phyloP scores from a whole-genome alignment of 495 filamentous ascomycete species.

The Hyaloscypha bicolor region DNA sequence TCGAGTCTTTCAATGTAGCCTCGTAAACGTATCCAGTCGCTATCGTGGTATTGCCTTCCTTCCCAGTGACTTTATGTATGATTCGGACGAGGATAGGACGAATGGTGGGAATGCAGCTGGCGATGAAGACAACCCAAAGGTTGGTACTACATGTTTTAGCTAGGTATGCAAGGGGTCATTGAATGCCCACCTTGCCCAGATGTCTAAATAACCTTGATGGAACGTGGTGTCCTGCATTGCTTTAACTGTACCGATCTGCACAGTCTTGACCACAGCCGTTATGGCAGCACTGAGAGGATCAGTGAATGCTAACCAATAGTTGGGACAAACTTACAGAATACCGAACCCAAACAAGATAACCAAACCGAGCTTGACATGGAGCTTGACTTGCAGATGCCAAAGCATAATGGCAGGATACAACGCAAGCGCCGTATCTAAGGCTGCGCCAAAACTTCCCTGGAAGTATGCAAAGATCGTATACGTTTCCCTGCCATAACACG shows the following conservation, averaged over 20 bases:
- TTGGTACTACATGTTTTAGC: constrained; percentile 23
- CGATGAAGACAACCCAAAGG: constrained; percentile 26
- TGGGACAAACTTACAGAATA: constrained; percentile 40
- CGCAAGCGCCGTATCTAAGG: constrained; percentile 51
- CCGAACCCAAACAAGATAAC: constrained; percentile 47
- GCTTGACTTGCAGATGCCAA: constrained; percentile 44
- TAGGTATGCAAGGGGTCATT: constrained; percentile 11
- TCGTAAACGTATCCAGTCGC: constrained; percentile 16
- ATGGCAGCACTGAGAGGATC: constrained; percentile 18
- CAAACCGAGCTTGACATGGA: constrained; percentile 50
- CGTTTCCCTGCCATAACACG: constrained; percentile 12
- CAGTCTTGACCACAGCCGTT: constrained; percentile 20
- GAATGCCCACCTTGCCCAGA: constrained; percentile 25
- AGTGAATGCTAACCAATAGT: neutral
- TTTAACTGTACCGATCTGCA: constrained; percentile 11
- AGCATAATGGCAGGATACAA: constrained; percentile 49
- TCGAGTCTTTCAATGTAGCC: constrained; percentile 13
- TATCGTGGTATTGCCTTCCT: constrained; percentile 16
- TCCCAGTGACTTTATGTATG: constrained; percentile 22
- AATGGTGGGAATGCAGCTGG: constrained; percentile 22
- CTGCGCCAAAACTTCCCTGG: constrained; percentile 40
- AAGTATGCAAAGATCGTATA: constrained; percentile 18
- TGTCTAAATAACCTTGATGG: constrained; percentile 20
- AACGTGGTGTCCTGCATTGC: constrained; percentile 17
- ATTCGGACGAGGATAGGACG: constrained; percentile 21